Evolutionary conservation across 202 grass and related monocot species (phyloP).

Genomic region (Tripidium arundinaceum): DNA sequence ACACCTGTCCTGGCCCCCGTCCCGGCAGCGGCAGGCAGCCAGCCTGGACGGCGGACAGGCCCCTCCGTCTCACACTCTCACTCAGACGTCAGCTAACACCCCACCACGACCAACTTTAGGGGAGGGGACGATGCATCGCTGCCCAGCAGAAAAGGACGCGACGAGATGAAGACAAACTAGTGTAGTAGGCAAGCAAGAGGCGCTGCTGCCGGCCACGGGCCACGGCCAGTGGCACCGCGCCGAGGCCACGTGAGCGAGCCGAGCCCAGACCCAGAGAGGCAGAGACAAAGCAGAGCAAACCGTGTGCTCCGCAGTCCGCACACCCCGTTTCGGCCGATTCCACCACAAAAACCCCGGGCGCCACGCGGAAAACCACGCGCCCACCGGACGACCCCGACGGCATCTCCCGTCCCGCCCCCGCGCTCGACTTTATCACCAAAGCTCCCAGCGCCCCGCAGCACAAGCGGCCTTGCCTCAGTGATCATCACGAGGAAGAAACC

Average conservation of each 20-base stretch:
- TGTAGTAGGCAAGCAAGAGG: not conserved
- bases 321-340: not conserved
- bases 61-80: too few species aligned
- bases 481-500: not conserved
- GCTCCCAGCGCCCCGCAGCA: not conserved
- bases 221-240: not conserved
- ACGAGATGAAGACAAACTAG: not conserved
- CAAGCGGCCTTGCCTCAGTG: not conserved
- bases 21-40: not conserved
- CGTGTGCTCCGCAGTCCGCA: conserved; percentile 23
- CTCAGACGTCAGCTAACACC: not conserved
- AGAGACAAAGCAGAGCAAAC: not conserved
- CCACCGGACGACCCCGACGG: not conserved
- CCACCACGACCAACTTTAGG: not conserved
- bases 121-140: not conserved
- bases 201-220: not conserved
- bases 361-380: conserved; percentile 24
- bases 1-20: not conserved
- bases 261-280: not conserved
- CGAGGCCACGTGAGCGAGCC: too few species aligned
- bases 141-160: not conserved
- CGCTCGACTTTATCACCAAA: not conserved
- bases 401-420: not conserved
- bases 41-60: too few species aligned
- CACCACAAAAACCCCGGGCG: conserved; percentile 12